phyloP scores from a whole-genome alignment of 176 grass and related monocot genomes.

The Cenchrus americanus region DNA sequence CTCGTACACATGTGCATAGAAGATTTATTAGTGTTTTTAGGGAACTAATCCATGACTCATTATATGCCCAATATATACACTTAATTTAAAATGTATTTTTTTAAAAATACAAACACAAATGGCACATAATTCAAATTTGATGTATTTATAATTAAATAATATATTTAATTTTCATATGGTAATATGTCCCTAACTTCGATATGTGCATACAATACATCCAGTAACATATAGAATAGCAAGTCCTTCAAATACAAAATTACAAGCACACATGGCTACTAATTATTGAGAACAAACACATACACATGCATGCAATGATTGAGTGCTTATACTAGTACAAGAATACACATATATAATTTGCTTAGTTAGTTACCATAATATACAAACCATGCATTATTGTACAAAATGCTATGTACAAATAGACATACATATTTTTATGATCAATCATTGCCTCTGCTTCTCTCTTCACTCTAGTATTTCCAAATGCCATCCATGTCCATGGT shows the following conservation, averaged over 20 bases:
- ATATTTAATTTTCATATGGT: background rate
- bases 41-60: no score
- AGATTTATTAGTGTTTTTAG: no score
- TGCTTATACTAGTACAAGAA: background rate
- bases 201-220: background rate
- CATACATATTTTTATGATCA: background rate
- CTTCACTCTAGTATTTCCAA: constrained; percentile 26
- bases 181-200: background rate
- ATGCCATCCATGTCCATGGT: constrained; percentile 27
- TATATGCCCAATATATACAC: no score
- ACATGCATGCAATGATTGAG: background rate
- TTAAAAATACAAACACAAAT: no score
- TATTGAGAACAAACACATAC: background rate
- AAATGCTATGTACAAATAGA: background rate
- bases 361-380: background rate
- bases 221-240: background rate
- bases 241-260: background rate
- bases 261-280: background rate
- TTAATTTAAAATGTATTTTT: no score
- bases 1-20: no score
- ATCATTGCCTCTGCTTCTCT: background rate
- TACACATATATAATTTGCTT: background rate
- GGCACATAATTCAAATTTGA: no score
- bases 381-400: background rate
- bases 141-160: background rate